Base-by-base conservation (phyloP, 202 grass and related monocot genomes). In the Carex arenaria region DNA sequence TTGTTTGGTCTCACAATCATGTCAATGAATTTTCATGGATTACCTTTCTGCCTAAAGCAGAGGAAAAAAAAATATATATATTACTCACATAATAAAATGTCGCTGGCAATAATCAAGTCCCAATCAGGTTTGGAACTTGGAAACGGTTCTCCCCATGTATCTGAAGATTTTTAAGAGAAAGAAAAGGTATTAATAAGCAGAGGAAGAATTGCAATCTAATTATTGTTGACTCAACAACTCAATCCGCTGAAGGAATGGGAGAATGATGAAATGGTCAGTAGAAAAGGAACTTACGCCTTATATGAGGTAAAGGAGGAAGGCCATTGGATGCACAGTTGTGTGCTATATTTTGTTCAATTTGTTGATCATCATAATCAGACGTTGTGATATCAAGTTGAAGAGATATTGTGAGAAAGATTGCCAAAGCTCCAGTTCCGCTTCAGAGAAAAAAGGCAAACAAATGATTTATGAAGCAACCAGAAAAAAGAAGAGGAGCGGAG, bases 331-430 rank as follows among this genome's bases (percentile, higher is more conserved):
- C 79, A 61, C 90, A 95, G 49, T 95, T 98, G 66, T 98, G 85
- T 55, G 91, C 85, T 77, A 98, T 98, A 84, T 98, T 98, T 31
- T 93, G 84, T 88, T 98, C 90, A 51, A 98, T 98, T 45, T 98
- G 92, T 73, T 64, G 74, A 83, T 95, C 95, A 67, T 93, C 89
- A 47, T 93, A 98, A 82, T 98, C 95, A 78, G 92, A 93, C 0
- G 95, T 98, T 30, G 89, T 98, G 77, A 95, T 95, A 71, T 98
- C 90, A 45, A 98, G 84, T 31, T 67, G 75, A 86, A 93, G 89
- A 55, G 87, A 71, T 87, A 65, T 93, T 31, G n/a, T 72, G 51
- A 95, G 79, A 86, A 93, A 98, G 69, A 94, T 91, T 3, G 95
- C 89, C 43, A 98, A 85, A 86, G 92, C 92, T 86, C 95, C 92